A percentile compares a stretch with the other conserved stretches of the same genome.
phyloP scores from a whole-genome alignment of 2,329 filamentous ascomycete species.

The Colletotrichum lupini region DNA sequence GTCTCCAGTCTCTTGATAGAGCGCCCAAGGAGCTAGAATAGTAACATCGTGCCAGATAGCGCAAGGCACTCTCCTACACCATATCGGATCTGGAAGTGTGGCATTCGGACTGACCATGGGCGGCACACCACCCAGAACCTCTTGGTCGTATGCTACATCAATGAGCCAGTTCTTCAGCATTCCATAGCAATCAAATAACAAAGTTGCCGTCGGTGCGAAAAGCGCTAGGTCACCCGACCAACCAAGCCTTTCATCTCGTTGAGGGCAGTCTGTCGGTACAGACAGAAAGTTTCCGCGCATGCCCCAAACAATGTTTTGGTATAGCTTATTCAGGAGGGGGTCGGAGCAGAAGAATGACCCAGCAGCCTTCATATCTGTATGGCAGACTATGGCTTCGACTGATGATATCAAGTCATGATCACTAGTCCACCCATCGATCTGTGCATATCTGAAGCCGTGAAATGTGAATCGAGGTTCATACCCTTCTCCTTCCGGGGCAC shows the following conservation, averaged over 20 bases:
- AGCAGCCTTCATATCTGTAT: constrained; percentile 25
- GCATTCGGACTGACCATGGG: constrained; percentile 45
- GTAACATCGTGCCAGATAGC: constrained; percentile 32
- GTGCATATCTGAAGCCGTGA: constrained; percentile 62
- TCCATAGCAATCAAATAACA: constrained; percentile 16
- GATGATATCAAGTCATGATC: not conserved
- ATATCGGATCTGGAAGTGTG: not conserved
- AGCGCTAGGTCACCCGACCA: constrained; percentile 28
- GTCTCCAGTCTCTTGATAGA: constrained; percentile 19
- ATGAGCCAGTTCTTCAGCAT: constrained; percentile 26
- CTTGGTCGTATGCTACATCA: constrained; percentile 38
- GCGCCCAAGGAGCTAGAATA: constrained; percentile 14
- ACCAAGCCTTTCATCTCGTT: constrained; percentile 23
- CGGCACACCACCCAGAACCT: constrained; percentile 47
- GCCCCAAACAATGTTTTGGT: constrained; percentile 17
- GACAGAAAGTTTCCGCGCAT: constrained; percentile 34
- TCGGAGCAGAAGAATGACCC: constrained; percentile 27
- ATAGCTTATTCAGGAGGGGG: constrained; percentile 17
- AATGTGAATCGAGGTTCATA: constrained; percentile 62
- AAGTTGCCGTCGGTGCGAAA: constrained; percentile 18
- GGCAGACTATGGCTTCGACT: constrained; percentile 21
- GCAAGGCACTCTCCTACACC: no score
- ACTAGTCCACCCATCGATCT: constrained; percentile 52
- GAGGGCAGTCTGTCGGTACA: constrained; percentile 31
- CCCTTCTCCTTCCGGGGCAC: constrained; percentile 27